Base-by-base conservation (phyloP, 116 monocot species). In the Dioscorea cayenensis region DNA sequence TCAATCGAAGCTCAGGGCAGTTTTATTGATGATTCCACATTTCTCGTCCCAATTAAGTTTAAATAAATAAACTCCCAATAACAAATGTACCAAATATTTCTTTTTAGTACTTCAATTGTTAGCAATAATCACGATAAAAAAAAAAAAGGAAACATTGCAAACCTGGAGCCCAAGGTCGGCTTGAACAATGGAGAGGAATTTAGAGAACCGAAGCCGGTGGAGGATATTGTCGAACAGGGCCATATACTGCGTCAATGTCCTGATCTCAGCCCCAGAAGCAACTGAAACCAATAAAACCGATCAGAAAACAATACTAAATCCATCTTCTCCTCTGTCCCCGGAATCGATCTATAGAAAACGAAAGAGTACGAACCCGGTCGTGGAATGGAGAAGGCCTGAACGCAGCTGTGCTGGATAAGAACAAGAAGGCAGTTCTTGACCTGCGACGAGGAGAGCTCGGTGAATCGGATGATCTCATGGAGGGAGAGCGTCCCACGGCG, bases 321-420 rank as follows among this genome's bases (percentile, higher is more conserved):
- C 3, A 55, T 55, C 14, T 16, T 5, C n/a, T 16, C 17, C 19
- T 55, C 55, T 16, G 5, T 16, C 55, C 55, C 12, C 12, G 18
- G 16, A n/a, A 19, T 43, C 23, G 13, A 51, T 43, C 12, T 43
- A 43, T 7, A 5, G 43, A 43, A 32, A 32, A 32, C 32, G 32
- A 32, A 32, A 32, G 32, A 43, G 2, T 18, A 49, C 20, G 23
- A 3, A 87, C 92, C 84, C 60, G 61, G 12, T 73, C 66, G 77
- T 37, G 79, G 72, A 49, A 73, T 8, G 20, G 82, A 87, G 79
- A 87, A 99, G 68, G 91, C 87, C 82, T 99, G 94, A 28, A 91
- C 87, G 83, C 94, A 99, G 76, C 94, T 94, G 66, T 99, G 91
- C 71, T 99, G 99, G 74, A 94, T 83, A 55, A 99, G 93, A 32